These are phyloP conservation scores for Penicillium desertorum DNA, from an alignment of 495 filamentous ascomycete genomes.

Conservation along the genomic window DNA sequence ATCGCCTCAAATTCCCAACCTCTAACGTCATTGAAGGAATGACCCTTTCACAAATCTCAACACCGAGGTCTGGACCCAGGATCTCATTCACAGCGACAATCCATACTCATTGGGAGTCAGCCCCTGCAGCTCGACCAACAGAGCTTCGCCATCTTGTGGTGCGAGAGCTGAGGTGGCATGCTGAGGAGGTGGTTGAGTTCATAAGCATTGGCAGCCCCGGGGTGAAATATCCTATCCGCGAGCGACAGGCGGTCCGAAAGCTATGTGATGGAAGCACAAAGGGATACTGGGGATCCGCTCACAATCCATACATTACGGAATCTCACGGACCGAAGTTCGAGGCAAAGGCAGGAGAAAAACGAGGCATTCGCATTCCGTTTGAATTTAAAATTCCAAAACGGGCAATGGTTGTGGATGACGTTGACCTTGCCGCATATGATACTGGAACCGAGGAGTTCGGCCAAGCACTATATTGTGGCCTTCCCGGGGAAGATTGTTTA, in stretches of 20 bases:
- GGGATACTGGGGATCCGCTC: not conserved
- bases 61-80: not conserved
- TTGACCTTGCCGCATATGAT: slow-evolving; percentile 2
- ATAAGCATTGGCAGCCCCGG: not conserved
- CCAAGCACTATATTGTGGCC: not conserved
- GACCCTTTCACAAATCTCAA: not conserved
- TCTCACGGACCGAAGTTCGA: not conserved
- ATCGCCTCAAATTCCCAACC: not conserved
- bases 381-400: not conserved
- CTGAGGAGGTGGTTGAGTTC: not conserved
- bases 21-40: slow-evolving; percentile 1
- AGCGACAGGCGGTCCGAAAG: not conserved
- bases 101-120: not conserved
- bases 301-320: not conserved
- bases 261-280: not conserved
- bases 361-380: not conserved
- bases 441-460: not conserved
- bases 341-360: not conserved
- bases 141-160: not conserved
- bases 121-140: not conserved
- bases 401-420: not conserved
- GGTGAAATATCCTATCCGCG: not conserved
- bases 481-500: too few species aligned
- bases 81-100: slow-evolving; percentile 4
- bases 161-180: slow-evolving; percentile 3